Percentiles rank a stretch among this genome's conserved stretches.
These are phyloP conservation scores for Kondoa subrosea DNA, from an alignment of 768 basidiomycete species.

Conservation along the genomic window DNA sequence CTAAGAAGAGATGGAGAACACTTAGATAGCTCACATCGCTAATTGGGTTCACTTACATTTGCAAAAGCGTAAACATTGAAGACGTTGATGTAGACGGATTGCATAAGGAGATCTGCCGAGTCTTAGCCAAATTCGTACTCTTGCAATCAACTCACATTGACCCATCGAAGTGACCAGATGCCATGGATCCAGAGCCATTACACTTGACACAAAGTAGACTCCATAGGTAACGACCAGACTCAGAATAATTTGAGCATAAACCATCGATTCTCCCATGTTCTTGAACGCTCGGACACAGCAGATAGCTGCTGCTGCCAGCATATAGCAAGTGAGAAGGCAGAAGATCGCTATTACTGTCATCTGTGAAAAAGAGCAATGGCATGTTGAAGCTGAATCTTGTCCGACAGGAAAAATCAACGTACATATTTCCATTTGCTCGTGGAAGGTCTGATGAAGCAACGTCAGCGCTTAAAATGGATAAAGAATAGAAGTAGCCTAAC, in stretches of 20 bases:
- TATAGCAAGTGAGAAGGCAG: slow-evolving; percentile 62
- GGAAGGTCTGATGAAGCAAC: too few species aligned
- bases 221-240: slow-evolving; percentile 40
- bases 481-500: not conserved
- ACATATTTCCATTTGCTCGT: too few species aligned
- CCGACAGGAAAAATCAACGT: too few species aligned
- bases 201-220: slow-evolving; percentile 53
- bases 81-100: slow-evolving; percentile 28
- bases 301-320: slow-evolving; percentile 62
- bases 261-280: slow-evolving; percentile 46
- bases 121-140: slow-evolving; percentile 68
- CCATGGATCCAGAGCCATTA: slow-evolving; percentile 87
- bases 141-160: slow-evolving; percentile 58
- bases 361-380: not conserved
- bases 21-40: not conserved
- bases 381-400: slow-evolving; percentile 20
- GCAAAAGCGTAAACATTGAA: slow-evolving; percentile 57
- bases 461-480: too few species aligned
- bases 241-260: slow-evolving; percentile 57
- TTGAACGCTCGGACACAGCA: slow-evolving; percentile 57
- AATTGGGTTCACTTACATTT: slow-evolving; percentile 33
- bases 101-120: slow-evolving; percentile 40
- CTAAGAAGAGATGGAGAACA: not conserved
- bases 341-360: slow-evolving; percentile 38
- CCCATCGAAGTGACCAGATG: slow-evolving; percentile 10